A percentile compares a stretch with the other conserved stretches of the same genome.
phyloP scores from a whole-genome alignment of 805 yeast species.

The Sugiyamaella lignohabitans region DNA sequence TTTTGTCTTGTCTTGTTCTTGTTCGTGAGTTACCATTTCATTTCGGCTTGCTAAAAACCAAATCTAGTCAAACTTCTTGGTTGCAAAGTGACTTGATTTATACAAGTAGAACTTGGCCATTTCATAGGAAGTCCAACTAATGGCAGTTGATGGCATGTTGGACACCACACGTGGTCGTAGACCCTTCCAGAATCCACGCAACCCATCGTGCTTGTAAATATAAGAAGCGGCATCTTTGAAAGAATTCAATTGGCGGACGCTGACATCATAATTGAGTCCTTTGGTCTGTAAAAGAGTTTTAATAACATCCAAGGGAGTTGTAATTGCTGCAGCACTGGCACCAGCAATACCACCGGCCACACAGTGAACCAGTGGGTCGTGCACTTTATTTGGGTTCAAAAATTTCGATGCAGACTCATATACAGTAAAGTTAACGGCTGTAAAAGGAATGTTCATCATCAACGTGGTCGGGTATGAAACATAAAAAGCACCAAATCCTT shows the following conservation, averaged over 20 bases:
- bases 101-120: constrained; percentile 75
- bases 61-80: too few relatives aligned
- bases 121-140: constrained; percentile 96
- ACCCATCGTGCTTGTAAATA: constrained; percentile 41
- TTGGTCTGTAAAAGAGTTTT: constrained; percentile 87
- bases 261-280: constrained; percentile 29
- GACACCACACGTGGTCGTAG: constrained; percentile 85
- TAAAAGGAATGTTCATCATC: constrained; percentile 87
- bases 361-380: constrained; percentile 90
- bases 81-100: too few relatives aligned
- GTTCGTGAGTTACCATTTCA: too few relatives aligned
- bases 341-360: constrained; percentile 92
- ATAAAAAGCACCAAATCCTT: constrained; percentile 66
- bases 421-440: constrained; percentile 87
- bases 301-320: constrained; percentile 91
- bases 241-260: constrained; percentile 53
- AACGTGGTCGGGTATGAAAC: constrained; percentile 92
- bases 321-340: constrained; percentile 89
- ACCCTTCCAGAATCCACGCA: constrained; percentile 73
- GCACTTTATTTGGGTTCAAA: constrained; percentile 64
- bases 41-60: too few relatives aligned
- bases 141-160: constrained; percentile 93
- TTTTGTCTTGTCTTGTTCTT: too few relatives aligned
- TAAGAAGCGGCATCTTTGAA: constrained; percentile 64
- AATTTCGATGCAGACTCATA: constrained; percentile 77